Evolutionary conservation across 225 moss, liverwort and hornwort genomes (phyloP).

Genomic region (Straminergon stramineum): DNA sequence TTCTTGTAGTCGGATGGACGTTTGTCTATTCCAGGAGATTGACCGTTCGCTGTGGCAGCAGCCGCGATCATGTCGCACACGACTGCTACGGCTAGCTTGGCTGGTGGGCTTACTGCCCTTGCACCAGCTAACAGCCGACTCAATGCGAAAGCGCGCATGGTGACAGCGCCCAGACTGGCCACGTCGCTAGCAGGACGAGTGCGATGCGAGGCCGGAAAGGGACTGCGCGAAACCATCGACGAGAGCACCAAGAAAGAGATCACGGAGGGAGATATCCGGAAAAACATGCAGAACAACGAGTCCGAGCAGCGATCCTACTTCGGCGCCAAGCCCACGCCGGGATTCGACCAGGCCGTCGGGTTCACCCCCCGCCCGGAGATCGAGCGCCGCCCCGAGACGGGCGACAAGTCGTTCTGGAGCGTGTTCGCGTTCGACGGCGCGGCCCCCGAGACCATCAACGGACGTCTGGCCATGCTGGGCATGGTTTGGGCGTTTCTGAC

Average conservation of each 20-base stretch:
- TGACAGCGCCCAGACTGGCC: neutral
- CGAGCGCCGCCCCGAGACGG: conserved; percentile 32
- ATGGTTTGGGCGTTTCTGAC: conserved; percentile 14
- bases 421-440: conserved; percentile 42
- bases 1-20: too few relatives aligned
- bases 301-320: conserved; percentile 24
- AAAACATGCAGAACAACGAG: conserved; percentile 15
- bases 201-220: conserved; percentile 9
- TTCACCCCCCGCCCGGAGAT: conserved; percentile 16
- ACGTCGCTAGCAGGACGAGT: conserved; percentile 8
- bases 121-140: neutral
- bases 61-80: too few relatives aligned
- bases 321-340: conserved; percentile 12
- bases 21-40: too few relatives aligned
- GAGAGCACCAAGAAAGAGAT: conserved; percentile 13
- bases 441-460: conserved; percentile 27
- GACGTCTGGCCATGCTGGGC: conserved; percentile 17
- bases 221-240: neutral
- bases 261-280: conserved; percentile 15
- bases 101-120: neutral
- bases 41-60: too few relatives aligned
- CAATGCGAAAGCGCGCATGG: neutral
- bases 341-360: neutral
- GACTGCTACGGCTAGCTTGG: too few relatives aligned
- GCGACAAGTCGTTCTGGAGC: conserved; percentile 12